Evolutionary conservation across 108 stramenopile species (phyloP).

Genomic region (Nitzschia putrida): DNA sequence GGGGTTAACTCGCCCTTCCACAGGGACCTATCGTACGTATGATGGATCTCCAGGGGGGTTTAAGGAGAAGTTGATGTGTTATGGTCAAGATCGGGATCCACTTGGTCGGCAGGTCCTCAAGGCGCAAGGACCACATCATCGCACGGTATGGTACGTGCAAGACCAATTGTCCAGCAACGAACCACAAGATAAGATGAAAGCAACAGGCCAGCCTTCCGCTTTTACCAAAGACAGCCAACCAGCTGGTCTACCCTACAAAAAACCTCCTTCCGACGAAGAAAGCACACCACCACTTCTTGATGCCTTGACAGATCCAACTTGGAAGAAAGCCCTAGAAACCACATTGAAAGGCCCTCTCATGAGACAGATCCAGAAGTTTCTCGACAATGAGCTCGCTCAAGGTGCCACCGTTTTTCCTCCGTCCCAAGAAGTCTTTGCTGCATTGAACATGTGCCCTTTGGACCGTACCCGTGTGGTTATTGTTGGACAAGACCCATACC

Average conservation of each 20-base stretch:
- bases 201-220: not conserved
- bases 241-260: not conserved
- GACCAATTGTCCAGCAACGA: slow-evolving; percentile 69
- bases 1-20: slow-evolving; percentile 50
- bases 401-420: slow-evolving; percentile 84
- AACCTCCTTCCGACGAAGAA: not conserved
- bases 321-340: slow-evolving; percentile 51
- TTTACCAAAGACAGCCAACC: not conserved
- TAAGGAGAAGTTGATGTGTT: slow-evolving; percentile 76
- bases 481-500: slow-evolving; percentile 99
- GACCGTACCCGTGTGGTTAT: slow-evolving; percentile 87
- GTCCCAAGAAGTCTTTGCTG: slow-evolving; percentile 76
- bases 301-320: slow-evolving; percentile 53
- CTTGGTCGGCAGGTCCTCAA: slow-evolving; percentile 61
- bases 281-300: slow-evolving; percentile 13
- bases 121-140: slow-evolving; percentile 72
- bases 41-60: slow-evolving; percentile 57
- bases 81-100: slow-evolving; percentile 58
- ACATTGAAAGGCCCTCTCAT: slow-evolving; percentile 46
- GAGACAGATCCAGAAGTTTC: slow-evolving; percentile 32
- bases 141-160: slow-evolving; percentile 80
- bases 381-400: slow-evolving; percentile 24
- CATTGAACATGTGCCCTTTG: slow-evolving; percentile 87
- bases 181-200: slow-evolving; percentile 10
- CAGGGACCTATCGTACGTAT: slow-evolving; percentile 53